phyloP scores from a whole-genome alignment of 2,329 filamentous ascomycete genomes.

The Pestalotiopsis sp. region DNA sequence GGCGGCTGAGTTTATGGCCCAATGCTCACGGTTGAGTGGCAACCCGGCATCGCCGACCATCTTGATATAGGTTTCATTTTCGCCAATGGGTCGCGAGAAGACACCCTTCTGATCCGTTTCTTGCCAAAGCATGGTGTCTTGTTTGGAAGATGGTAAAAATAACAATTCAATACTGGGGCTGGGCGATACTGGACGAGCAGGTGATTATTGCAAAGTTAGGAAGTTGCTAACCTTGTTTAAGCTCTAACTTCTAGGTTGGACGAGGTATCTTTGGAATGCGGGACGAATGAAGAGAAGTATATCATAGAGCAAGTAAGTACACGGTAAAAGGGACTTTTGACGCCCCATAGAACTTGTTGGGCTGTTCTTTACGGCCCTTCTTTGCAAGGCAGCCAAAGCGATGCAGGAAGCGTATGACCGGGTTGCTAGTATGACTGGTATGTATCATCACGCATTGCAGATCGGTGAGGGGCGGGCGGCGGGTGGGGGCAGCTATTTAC shows the following conservation, averaged over 20 bases:
- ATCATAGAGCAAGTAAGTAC: too few species aligned
- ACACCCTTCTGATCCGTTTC: conserved; percentile 8
- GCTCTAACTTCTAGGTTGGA: background rate
- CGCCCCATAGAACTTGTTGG: too few species aligned
- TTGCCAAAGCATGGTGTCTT: conserved; percentile 14
- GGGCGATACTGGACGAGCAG: background rate
- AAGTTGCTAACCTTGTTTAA: background rate
- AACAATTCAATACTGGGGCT: background rate
- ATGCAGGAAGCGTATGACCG: too few species aligned
- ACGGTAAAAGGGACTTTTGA: too few species aligned
- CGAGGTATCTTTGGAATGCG: too few species aligned
- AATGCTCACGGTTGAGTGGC: conserved; percentile 32
- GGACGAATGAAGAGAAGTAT: too few species aligned
- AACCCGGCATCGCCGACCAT: conserved; percentile 29
- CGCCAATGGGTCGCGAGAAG: conserved; percentile 13
- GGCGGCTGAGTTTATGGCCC: conserved; percentile 30
- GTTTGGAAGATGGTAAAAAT: background rate
- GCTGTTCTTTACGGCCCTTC: too few species aligned
- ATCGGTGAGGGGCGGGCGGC: too few species aligned
- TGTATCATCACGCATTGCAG: too few species aligned
- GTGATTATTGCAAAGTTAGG: background rate
- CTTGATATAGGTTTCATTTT: conserved; percentile 32
- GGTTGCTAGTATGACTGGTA: too few species aligned
- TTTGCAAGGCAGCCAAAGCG: too few species aligned
- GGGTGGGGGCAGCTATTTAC: too few species aligned